phyloP scores from a whole-genome alignment of 2,329 filamentous ascomycete genomes.

The Diaporthe ilicicola region DNA sequence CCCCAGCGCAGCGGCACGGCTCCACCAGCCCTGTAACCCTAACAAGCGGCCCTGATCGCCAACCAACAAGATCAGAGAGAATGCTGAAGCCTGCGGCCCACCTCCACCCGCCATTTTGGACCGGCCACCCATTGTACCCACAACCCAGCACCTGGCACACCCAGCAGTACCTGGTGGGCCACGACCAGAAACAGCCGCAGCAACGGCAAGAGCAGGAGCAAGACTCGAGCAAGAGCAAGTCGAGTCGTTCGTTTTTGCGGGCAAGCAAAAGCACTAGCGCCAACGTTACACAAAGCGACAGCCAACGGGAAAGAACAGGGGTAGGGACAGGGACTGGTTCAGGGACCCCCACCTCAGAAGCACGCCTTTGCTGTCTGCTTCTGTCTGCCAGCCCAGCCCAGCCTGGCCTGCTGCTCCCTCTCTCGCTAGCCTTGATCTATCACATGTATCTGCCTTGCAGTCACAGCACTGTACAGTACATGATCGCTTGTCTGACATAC shows the following conservation, averaged over 20 bases:
- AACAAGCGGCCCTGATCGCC: constrained; percentile 7
- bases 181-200: background rate
- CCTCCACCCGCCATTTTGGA: constrained; percentile 26
- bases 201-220: background rate
- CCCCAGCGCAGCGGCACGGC: constrained; percentile 12
- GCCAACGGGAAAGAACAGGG: background rate
- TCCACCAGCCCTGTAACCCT: constrained; percentile 24
- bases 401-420: background rate
- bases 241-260: background rate
- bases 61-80: constrained; percentile 28
- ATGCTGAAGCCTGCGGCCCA: constrained; percentile 29
- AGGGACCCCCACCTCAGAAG: background rate
- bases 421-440: background rate
- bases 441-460: constrained; percentile 10
- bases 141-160: background rate
- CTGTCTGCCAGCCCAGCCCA: background rate
- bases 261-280: constrained; percentile 9
- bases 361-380: background rate
- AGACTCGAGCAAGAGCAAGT: background rate
- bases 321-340: background rate
- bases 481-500: constrained; percentile 6
- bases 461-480: background rate
- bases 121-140: constrained; percentile 7
- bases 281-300: constrained; percentile 20
- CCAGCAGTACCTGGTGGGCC: background rate